Evolutionary conservation across 2,329 filamentous ascomycete species (phyloP).

Genomic region (Fusarium sp.): DNA sequence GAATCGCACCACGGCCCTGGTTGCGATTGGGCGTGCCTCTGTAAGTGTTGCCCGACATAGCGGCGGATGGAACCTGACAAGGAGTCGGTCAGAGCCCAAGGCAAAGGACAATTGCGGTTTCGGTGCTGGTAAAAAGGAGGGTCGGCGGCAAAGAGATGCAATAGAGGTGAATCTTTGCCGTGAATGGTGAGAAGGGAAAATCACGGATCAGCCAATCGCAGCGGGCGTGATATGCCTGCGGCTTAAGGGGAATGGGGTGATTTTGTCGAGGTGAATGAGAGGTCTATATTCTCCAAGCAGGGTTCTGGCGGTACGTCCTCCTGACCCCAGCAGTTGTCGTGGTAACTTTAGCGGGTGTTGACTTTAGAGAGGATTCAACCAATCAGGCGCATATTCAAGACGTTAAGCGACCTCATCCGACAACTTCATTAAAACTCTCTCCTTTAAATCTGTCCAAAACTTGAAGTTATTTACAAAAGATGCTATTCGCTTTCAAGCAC

Average conservation of each 20-base stretch:
- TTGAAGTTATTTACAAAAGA: not conserved
- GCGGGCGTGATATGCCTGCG: conserved; percentile 40
- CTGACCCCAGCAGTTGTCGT: conserved; percentile 30
- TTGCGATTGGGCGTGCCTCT: conserved; percentile 75
- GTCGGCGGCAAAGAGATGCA: conserved; percentile 21
- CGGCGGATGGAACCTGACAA: conserved; percentile 40
- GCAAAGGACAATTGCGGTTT: conserved; percentile 38
- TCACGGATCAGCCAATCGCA: conserved; percentile 42
- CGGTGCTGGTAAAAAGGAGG: conserved; percentile 28
- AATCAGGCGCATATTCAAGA: conserved; percentile 17
- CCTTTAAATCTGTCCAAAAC: not conserved
- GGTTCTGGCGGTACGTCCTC: conserved; percentile 27
- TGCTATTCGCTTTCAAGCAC: conserved; percentile 4
- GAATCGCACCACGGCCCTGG: conserved; percentile 67
- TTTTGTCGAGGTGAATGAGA: conserved; percentile 34
- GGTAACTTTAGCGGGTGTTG: conserved; percentile 41
- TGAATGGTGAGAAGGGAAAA: conserved; percentile 33
- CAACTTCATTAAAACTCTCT: not conserved
- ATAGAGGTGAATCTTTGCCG: conserved; percentile 33
- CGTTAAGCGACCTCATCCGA: conserved; percentile 24
- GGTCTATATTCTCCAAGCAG: conserved; percentile 19
- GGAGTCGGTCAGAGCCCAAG: conserved; percentile 34
- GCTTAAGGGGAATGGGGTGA: conserved; percentile 45
- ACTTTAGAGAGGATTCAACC: conserved; percentile 8
- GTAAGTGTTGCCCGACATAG: conserved; percentile 71